Evolutionary conservation across 2,329 filamentous ascomycete species (phyloP).

Genomic region (Pseudogymnoascus sp.): DNA sequence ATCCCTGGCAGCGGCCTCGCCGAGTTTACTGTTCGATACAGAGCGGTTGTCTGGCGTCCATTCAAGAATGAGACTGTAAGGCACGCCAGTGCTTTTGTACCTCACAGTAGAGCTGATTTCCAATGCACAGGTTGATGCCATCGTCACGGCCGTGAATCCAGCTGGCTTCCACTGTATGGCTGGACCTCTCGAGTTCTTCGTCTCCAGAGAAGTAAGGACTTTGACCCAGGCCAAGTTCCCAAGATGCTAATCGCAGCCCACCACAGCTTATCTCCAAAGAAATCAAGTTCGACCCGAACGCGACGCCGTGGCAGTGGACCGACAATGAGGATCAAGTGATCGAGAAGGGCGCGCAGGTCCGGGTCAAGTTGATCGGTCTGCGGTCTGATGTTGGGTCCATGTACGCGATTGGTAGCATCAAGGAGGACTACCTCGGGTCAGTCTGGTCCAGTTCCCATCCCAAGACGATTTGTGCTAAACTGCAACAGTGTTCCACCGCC

Average conservation of each 20-base stretch:
- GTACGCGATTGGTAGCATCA: constrained; percentile 96
- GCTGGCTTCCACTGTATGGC: constrained; percentile 86
- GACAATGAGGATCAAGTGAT: constrained; percentile 92
- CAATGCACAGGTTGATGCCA: constrained; percentile 69
- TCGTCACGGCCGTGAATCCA: constrained; percentile 83
- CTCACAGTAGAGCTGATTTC: constrained; percentile 1
- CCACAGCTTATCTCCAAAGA: constrained; percentile 77
- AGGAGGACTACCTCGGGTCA: constrained; percentile 68
- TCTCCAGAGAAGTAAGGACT: constrained; percentile 66
- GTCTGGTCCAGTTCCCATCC: constrained; percentile 16
- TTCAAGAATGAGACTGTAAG: constrained; percentile 96
- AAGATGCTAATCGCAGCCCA: constrained; percentile 5
- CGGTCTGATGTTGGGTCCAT: constrained; percentile 90
- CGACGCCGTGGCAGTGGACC: constrained; percentile 92
- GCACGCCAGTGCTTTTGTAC: constrained; percentile 9
- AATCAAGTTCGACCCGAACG: constrained; percentile 90
- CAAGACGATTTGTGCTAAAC: neutral
- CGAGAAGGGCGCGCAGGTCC: constrained; percentile 85
- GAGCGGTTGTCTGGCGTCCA: constrained; percentile 92
- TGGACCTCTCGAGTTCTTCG: constrained; percentile 69
- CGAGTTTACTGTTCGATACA: constrained; percentile 90
- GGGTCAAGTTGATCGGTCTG: constrained; percentile 88
- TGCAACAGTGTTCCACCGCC: constrained; percentile 7
- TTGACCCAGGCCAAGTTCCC: constrained; percentile 22
- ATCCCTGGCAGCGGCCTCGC: constrained; percentile 85